Evolutionary conservation across 1,284 basidiomycete genomes (phyloP).

Genomic region (Exobasidium cylindrosporum): DNA sequence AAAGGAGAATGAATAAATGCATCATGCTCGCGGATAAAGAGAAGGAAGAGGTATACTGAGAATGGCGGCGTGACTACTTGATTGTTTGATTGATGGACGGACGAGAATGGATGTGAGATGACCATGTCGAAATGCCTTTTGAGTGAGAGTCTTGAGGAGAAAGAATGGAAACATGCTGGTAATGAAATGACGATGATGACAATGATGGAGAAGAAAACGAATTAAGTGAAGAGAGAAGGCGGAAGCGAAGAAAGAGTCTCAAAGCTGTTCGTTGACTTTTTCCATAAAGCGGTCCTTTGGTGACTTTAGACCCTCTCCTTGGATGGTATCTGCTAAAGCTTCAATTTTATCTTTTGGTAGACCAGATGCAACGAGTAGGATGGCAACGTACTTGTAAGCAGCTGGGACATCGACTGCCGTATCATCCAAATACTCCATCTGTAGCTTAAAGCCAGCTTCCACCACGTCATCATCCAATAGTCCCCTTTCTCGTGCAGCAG

Average conservation of each 20-base stretch:
- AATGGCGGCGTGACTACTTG: too few relatives aligned
- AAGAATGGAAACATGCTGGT: neutral
- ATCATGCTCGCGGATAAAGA: too few relatives aligned
- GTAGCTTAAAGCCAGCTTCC: slow-evolving; percentile 64
- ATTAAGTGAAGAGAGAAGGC: neutral
- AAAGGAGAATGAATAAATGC: too few relatives aligned
- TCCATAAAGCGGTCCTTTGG: slow-evolving; percentile 52
- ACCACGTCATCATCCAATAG: slow-evolving; percentile 61
- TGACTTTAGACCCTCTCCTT: slow-evolving; percentile 49
- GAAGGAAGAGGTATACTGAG: too few relatives aligned
- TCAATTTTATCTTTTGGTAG: slow-evolving; percentile 46
- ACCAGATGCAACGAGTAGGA: slow-evolving; percentile 35
- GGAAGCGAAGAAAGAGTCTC: neutral
- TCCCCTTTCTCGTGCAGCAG: slow-evolving; percentile 30
- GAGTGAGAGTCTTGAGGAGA: neutral
- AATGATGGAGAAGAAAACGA: neutral
- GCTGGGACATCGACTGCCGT: slow-evolving; percentile 83
- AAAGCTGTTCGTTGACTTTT: slow-evolving; percentile 36
- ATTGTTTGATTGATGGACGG: too few relatives aligned
- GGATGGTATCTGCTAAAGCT: slow-evolving; percentile 44
- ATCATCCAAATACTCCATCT: slow-evolving; percentile 77
- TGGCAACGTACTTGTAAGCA: slow-evolving; percentile 73
- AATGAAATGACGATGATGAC: neutral
- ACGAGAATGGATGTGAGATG: too few relatives aligned
- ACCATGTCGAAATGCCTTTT: too few relatives aligned